Conservation (phyloP, 495 filamentous ascomycete species). For the Parathielavia hyrcaniae region DNA sequence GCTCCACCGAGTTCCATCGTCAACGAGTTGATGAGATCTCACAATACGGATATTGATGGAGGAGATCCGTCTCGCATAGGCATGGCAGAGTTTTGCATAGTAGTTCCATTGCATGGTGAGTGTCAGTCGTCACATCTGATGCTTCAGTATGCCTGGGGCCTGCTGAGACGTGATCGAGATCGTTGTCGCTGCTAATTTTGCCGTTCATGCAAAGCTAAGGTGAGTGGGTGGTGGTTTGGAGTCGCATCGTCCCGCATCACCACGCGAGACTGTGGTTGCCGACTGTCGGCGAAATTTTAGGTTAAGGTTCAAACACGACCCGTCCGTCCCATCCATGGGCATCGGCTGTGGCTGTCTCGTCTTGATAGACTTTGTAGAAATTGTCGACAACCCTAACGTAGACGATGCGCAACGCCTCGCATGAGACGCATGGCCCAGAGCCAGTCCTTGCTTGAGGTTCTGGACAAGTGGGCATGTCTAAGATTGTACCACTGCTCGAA, state of each 20-base stretch:
- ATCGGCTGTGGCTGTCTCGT: neutral
- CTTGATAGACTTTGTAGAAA: neutral
- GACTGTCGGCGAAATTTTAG: neutral
- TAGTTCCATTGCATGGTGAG: neutral
- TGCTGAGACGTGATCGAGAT: conserved; percentile 13
- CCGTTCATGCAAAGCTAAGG: neutral
- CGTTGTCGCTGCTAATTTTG: neutral
- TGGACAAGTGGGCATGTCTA: too few species aligned
- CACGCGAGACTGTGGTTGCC: conserved; percentile 4
- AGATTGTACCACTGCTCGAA: too few species aligned
- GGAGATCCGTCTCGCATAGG: neutral
- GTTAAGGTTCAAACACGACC: conserved; percentile 8
- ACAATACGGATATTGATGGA: too few species aligned
- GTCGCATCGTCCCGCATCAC: conserved; percentile 5
- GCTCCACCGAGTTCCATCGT: conserved; percentile 21
- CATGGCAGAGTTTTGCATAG: too few species aligned
- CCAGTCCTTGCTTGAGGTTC: too few species aligned
- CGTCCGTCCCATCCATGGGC: neutral
- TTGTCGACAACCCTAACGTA: neutral
- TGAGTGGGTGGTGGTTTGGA: neutral
- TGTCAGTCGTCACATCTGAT: neutral
- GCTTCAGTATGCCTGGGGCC: neutral
- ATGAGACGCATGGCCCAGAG: too few species aligned
- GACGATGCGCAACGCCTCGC: neutral
- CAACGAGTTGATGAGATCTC: neutral